These are phyloP conservation scores for Diphasiastrum complanatum DNA, from an alignment of 83 land plant species.

Conservation along the genomic window DNA sequence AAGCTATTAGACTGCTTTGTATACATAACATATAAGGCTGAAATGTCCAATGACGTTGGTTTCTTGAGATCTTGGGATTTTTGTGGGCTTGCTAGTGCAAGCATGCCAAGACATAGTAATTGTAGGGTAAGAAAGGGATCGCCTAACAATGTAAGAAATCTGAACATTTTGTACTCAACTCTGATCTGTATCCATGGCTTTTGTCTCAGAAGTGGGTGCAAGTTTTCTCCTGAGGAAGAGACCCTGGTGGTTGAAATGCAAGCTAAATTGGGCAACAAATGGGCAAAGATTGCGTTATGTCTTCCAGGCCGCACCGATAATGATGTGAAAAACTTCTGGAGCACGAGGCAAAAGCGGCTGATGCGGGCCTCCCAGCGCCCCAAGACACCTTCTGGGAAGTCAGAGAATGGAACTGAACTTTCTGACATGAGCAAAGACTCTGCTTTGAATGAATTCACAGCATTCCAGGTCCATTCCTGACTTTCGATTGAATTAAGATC, in stretches of 20 bases:
- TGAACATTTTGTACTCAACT: no score
- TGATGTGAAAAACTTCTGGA: constrained; percentile 91
- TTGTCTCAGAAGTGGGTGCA: constrained; percentile 59
- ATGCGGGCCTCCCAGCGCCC: constrained; percentile 50
- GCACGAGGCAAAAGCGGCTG: constrained; percentile 78
- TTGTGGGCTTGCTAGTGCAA: no score
- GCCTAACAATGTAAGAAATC: no score
- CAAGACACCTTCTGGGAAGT: constrained; percentile 12
- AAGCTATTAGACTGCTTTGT: no score
- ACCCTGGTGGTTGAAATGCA: constrained; percentile 78
- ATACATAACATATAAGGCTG: no score
- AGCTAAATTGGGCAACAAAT: constrained; percentile 72
- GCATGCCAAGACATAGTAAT: no score
- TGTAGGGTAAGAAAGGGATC: no score
- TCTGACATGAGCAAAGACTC: constrained; percentile 22
- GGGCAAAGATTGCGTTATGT: constrained; percentile 76
- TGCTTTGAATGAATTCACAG: constrained; percentile 8
- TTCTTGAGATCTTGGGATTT: no score
- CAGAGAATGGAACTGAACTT: constrained; percentile 21
- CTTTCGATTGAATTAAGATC: no score
- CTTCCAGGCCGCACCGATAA: constrained; percentile 72
- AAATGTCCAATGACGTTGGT: no score
- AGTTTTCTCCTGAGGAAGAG: constrained; percentile 76
- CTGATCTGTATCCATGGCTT: background rate
- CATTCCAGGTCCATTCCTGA: constrained; percentile 18